Percentiles rank a stretch among this genome's conserved stretches.
phyloP scores from a whole-genome alignment of 2,329 filamentous ascomycete genomes.

The Xylariaceae sp. region DNA sequence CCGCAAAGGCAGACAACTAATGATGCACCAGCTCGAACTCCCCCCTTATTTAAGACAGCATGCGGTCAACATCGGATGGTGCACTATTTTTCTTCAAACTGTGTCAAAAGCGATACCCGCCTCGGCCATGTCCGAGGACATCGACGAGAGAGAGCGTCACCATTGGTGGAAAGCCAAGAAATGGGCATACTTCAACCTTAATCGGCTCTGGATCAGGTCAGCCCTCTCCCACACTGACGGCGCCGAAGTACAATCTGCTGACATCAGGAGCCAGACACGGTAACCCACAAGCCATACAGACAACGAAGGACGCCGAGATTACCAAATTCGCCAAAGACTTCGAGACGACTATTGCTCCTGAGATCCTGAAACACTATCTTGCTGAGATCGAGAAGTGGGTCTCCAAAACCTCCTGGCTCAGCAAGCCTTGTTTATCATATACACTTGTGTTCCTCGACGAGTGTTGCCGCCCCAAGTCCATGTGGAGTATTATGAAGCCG shows the following conservation, averaged over 20 bases:
- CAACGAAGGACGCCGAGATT: constrained; percentile 73
- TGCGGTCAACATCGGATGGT: constrained; percentile 88
- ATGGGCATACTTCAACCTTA: constrained; percentile 97
- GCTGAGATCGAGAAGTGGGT: constrained; percentile 97
- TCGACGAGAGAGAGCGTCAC: constrained; percentile 83
- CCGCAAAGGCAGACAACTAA: constrained; percentile 7
- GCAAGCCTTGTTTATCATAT: constrained; percentile 88
- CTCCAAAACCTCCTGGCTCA: constrained; percentile 88
- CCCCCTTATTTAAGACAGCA: constrained; percentile 73
- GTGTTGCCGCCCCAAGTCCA: constrained; percentile 93
- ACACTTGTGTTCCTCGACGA: constrained; percentile 95
- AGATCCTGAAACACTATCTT: constrained; percentile 93
- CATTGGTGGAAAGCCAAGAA: constrained; percentile 99
- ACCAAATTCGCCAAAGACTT: constrained; percentile 85
- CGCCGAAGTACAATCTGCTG: constrained; percentile 14
- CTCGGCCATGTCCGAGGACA: constrained; percentile 70
- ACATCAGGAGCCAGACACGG: constrained; percentile 63
- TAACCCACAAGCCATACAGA: constrained; percentile 67
- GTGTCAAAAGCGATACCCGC: constrained; percentile 81
- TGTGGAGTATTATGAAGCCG: constrained; percentile 91
- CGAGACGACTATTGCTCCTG: constrained; percentile 84
- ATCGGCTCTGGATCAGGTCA: constrained; percentile 88
- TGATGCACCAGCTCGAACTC: constrained; percentile 72
- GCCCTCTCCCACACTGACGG: constrained; percentile 1
- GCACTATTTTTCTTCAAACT: constrained; percentile 86